Base-by-base conservation (phyloP, 495 filamentous ascomycete genomes). In the Podospora pseudocomata region DNA sequence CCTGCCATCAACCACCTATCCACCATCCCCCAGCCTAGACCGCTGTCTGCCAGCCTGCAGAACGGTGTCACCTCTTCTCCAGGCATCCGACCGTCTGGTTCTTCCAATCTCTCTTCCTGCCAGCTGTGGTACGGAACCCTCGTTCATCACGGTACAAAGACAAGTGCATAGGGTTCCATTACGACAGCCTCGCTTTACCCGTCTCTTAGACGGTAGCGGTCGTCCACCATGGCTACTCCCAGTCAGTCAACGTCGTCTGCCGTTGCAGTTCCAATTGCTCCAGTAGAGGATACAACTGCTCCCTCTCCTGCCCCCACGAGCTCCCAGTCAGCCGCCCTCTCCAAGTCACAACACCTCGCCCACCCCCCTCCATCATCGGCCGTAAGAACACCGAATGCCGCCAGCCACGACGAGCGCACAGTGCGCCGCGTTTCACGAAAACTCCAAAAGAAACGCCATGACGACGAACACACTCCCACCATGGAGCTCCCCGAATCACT, bases 401-500 rank as follows among this genome's bases (percentile, higher is more conserved):
- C 67, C 5, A 72, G 61, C 58, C 65, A 67, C 28, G 75, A 77
- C n/a, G 71, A 73, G 13, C 71, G 63, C 54, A 60, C 71, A 7
- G 71, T 59, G 27, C 75, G 78, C 61, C 80, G 76, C 62, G 70
- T 79, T 6, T 78, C 76, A 30, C 77, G 86, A 58, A 89, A 86
- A 76, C 78, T 89, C 64, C 85, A 84, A n/a, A 89, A 88, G 78
- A 85, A 77, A 68, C 83, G 82, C 65, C 73, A 66, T 57, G 84
- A 87, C 53, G 78, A 80, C 27, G 76, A 81, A 65, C 86, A 88
- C 62, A 80, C 84, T 30, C 81, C 85, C 39, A 87, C 90, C 2
- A 86, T 91, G 82, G 87, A 90, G 67, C 81, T 95, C 23, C 93
- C 93, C 19, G 92, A 94, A 18, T 88, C 88, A 27, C 85, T 96